Evolutionary conservation across 2,329 filamentous ascomycete species (phyloP).

Genomic region (Chaetomiaceae sp.): DNA sequence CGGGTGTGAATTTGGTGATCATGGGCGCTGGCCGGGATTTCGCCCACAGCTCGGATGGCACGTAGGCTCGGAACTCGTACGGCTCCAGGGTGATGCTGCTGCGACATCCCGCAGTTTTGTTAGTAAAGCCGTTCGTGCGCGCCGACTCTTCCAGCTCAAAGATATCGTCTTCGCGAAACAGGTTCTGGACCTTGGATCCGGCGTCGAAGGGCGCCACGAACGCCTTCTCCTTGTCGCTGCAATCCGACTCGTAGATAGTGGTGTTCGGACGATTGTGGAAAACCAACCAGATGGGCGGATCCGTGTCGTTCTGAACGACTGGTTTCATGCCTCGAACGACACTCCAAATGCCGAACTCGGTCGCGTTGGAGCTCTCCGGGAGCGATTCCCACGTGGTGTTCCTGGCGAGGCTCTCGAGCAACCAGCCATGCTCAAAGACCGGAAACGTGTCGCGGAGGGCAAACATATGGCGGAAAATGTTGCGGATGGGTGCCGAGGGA

Average conservation of each 20-base stretch:
- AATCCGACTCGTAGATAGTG: slow-evolving; percentile 53
- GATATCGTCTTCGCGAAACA: slow-evolving; percentile 59
- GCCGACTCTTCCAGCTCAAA: slow-evolving; percentile 44
- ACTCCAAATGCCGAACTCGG: slow-evolving; percentile 52
- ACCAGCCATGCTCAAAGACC: slow-evolving; percentile 55
- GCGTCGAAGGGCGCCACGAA: slow-evolving; percentile 53
- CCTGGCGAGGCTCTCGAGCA: slow-evolving; percentile 50
- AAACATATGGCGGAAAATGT: slow-evolving; percentile 57
- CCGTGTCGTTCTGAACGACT: slow-evolving; percentile 46
- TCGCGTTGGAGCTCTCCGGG: slow-evolving; percentile 31
- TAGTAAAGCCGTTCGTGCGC: slow-evolving; percentile 42
- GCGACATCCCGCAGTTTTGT: slow-evolving; percentile 51
- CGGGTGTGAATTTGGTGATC: slow-evolving; percentile 56
- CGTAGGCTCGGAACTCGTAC: slow-evolving; percentile 57
- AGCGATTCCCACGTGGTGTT: slow-evolving; percentile 35
- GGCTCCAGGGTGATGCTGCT: slow-evolving; percentile 45
- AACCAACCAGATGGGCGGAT: slow-evolving; percentile 45
- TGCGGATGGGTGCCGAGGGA: slow-evolving; percentile 55
- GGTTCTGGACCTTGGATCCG: slow-evolving; percentile 53
- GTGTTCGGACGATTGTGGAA: slow-evolving; percentile 46
- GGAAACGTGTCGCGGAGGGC: slow-evolving; percentile 51
- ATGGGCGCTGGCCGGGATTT: slow-evolving; percentile 43
- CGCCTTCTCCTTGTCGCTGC: slow-evolving; percentile 39
- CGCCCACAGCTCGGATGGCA: slow-evolving; percentile 47
- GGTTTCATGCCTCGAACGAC: slow-evolving; percentile 47